Evolutionary conservation across 495 filamentous ascomycete genomes (phyloP).

Genomic region (Schizothecium vesticola): DNA sequence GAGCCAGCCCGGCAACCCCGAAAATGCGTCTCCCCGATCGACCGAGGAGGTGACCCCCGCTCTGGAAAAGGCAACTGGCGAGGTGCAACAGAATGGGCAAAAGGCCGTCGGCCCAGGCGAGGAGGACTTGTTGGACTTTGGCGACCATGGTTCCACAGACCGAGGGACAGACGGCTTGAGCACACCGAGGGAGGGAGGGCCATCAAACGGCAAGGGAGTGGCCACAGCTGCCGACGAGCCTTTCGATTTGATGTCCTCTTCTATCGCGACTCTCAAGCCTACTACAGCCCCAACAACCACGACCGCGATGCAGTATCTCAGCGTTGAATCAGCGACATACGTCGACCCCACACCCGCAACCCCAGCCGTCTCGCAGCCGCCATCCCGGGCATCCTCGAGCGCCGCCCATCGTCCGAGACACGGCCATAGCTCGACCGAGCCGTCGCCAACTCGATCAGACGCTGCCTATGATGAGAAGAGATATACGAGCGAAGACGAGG

Average conservation of each 20-base stretch:
- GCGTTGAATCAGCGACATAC: slow-evolving; percentile 45
- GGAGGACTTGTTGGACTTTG: slow-evolving; percentile 15
- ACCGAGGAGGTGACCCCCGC: slow-evolving; percentile 14
- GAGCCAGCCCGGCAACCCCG: slow-evolving; percentile 17
- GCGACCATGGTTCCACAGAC: neutral
- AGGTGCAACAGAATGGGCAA: neutral
- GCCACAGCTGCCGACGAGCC: slow-evolving; percentile 12
- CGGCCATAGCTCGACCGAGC: slow-evolving; percentile 31
- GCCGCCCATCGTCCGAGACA: slow-evolving; percentile 29
- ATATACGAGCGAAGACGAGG: slow-evolving; percentile 49
- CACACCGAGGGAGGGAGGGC: neutral
- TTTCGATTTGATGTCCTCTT: slow-evolving; percentile 46
- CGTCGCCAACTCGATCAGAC: slow-evolving; percentile 55
- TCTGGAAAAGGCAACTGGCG: neutral
- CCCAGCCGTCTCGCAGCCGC: slow-evolving; percentile 44
- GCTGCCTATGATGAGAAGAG: slow-evolving; percentile 49
- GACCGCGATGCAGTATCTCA: slow-evolving; percentile 35
- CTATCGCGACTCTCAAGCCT: slow-evolving; percentile 47
- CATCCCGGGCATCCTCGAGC: slow-evolving; percentile 47
- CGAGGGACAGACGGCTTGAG: neutral
- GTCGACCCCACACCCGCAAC: slow-evolving; percentile 60
- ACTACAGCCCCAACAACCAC: slow-evolving; percentile 28
- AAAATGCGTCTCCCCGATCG: slow-evolving; percentile 11
- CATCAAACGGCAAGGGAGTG: neutral
- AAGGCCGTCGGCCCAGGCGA: neutral